Base-by-base conservation (phyloP, 2,329 filamentous ascomycete species). In the Metarhizium sp. region DNA sequence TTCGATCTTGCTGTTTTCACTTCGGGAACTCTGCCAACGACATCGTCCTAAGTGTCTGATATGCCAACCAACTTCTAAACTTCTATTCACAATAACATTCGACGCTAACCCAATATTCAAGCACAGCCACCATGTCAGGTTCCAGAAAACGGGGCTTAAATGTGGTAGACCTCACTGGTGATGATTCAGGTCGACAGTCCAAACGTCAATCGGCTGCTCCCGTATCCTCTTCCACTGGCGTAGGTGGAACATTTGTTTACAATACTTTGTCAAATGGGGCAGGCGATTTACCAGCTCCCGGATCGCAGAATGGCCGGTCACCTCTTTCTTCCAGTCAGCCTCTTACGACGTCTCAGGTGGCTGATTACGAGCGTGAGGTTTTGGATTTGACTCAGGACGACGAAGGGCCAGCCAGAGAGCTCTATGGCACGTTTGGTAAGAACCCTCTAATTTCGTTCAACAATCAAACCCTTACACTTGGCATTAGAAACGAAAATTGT, bases 361-460 rank as follows among this genome's bases (percentile, higher is more conserved):
- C 38, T n/a, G 6, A 43, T 6, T 55, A 61, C n/a, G 73, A 77
- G 40, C 68, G 69, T 4, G 73, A 76, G 6, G 61, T 63, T 11
- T 60, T 75, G 34, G 75, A 76, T 50, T 62, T 76, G 40, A 76
- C 74, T 0, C 77, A 79, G 61, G 67, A 67, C 5, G 68, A 72
- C 30, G 72, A 78, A 29, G 70, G 32, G 32, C 32, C 71, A 2
- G 59, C 59, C 20, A 66, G 66, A 14, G 78, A 81, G 58, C 63
- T 78, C 11, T 81, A 81, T 51, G 77, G 77, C 10, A 71, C 68
- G 14, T 66, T 77, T 48, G 69, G 74, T 76, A 60, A 53, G 71
- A 62, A 40, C 3, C 6, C 2, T 30, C 32, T 38, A 6, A 13
- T 11, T 1, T 46, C 6, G 16, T 30, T 30, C 38, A 14, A 6